Evolutionary conservation across 306 rosid species (phyloP), one percentile per base, ranked within the genome.

Genomic region (Quercus gilva): DNA sequence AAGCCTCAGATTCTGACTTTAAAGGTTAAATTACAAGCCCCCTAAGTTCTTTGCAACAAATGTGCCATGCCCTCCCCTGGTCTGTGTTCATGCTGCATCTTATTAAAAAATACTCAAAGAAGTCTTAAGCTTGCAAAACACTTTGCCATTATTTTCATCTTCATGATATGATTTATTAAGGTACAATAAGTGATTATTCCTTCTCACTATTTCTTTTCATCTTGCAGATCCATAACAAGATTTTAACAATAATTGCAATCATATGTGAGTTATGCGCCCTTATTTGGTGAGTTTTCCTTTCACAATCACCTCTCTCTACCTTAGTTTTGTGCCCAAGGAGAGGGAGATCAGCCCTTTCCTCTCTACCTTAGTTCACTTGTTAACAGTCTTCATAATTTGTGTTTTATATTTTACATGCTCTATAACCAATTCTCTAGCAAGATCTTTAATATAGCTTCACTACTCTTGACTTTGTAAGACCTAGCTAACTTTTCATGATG

Each of bases 191-290:
- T 74, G 11, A 2, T 59, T 74, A 51, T 25, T 26, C 18, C 56
- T 43, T 20, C 64, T 5, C 53, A 29, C 49, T n/a, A 41, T 56
- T 10, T 69, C 4, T 77, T 74, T 61, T 53, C 65, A 26, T 81
- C 64, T 71, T 86, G 84, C 86, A 95, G 98, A 89, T 95, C 72
- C 99, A 84, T 72, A 92, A 84, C 89, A 93, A 91, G 88, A 74
- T 92, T 75, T 80, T 92, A 77, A 92, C 99, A 1, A 78, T 95
- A 82, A 35, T 95, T 76, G 98, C 96, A 17, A 89, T 91, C 77
- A 83, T 91, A 82, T 37, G 89, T 56, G 99, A 95, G 94, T 86
- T 93, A 25, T 89, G 92, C 2, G 97, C 99, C 37, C 96, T 95
- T 41, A 56, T 95, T 61, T 92, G 99, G 99, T 95, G 81, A 87